Evolutionary conservation across 2,329 filamentous ascomycete genomes (phyloP).

Genomic region (Acephala macrosclerotiorum): DNA sequence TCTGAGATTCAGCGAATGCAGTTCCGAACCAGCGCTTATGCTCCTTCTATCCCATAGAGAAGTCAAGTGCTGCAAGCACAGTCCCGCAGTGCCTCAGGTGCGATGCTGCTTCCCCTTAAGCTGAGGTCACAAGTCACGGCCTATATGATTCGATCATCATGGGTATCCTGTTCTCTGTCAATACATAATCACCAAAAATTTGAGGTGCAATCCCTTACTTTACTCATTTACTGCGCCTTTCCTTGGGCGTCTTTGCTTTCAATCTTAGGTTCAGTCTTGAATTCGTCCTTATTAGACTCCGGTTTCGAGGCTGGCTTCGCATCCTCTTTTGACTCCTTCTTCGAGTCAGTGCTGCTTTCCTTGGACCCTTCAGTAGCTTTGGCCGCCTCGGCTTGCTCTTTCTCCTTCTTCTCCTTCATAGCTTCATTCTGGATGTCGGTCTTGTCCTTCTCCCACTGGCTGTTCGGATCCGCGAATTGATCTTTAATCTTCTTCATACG

Average conservation of each 20-base stretch:
- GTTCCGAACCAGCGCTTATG: slow-evolving; percentile 21
- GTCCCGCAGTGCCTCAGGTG: slow-evolving; percentile 20
- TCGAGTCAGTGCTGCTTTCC: slow-evolving; percentile 8
- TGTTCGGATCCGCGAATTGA: slow-evolving; percentile 77
- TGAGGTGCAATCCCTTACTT: neutral
- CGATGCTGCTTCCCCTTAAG: neutral
- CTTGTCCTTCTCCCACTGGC: slow-evolving; percentile 92
- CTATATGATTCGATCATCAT: neutral
- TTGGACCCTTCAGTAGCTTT: slow-evolving; percentile 22
- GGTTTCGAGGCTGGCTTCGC: slow-evolving; percentile 22
- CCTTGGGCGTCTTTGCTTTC: slow-evolving; percentile 9
- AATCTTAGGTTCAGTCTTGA: slow-evolving; percentile 14
- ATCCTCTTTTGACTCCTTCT: slow-evolving; percentile 17
- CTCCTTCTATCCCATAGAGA: slow-evolving; percentile 9
- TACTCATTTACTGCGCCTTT: neutral
- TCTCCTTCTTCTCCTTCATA: slow-evolving; percentile 59
- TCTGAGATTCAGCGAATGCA: slow-evolving; percentile 32
- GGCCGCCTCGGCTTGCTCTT: slow-evolving; percentile 39
- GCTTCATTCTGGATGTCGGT: slow-evolving; percentile 75
- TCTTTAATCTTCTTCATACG: slow-evolving; percentile 81
- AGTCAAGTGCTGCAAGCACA: slow-evolving; percentile 19
- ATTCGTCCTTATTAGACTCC: slow-evolving; percentile 9
- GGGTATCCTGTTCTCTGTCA: neutral
- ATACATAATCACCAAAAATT: neutral
- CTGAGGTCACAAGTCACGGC: neutral